phyloP scores from a whole-genome alignment of 495 filamentous ascomycete genomes.

The Aspergillus egyptiacus region DNA sequence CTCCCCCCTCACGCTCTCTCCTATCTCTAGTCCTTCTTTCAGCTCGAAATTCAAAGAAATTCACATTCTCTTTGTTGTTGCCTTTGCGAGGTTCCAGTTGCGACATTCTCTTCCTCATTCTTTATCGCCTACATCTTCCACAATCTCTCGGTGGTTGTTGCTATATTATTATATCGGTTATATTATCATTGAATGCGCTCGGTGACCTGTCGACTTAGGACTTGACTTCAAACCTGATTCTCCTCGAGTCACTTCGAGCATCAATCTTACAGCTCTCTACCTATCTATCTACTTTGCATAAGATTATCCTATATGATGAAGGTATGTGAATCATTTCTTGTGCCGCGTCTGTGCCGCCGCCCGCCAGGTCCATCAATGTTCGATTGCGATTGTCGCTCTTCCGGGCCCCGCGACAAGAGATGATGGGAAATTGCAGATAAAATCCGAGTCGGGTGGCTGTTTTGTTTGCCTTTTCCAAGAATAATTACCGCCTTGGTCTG shows the following conservation, averaged over 20 bases:
- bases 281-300: background rate
- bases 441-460: too few species aligned
- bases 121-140: conserved; percentile 22
- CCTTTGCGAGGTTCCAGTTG: background rate
- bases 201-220: conserved; percentile 22
- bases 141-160: too few species aligned
- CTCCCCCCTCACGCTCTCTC: conserved; percentile 1
- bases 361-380: too few species aligned
- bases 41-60: background rate
- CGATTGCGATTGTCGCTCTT: conserved; percentile 18
- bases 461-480: too few species aligned
- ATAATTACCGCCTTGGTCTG: conserved; percentile 1
- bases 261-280: background rate
- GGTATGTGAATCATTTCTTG: conserved; percentile 17
- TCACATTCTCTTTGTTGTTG: conserved; percentile 11
- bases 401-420: conserved; percentile 9
- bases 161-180: too few species aligned
- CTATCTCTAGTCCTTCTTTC: conserved; percentile 12
- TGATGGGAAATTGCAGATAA: conserved; percentile 10
- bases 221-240: background rate
- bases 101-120: conserved; percentile 13
- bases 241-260: background rate
- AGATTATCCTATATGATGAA: conserved; percentile 18
- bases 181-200: conserved; percentile 34
- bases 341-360: too few species aligned